Conservation (phyloP, 768 basidiomycete genomes). For the Pleurotus giganteus region DNA sequence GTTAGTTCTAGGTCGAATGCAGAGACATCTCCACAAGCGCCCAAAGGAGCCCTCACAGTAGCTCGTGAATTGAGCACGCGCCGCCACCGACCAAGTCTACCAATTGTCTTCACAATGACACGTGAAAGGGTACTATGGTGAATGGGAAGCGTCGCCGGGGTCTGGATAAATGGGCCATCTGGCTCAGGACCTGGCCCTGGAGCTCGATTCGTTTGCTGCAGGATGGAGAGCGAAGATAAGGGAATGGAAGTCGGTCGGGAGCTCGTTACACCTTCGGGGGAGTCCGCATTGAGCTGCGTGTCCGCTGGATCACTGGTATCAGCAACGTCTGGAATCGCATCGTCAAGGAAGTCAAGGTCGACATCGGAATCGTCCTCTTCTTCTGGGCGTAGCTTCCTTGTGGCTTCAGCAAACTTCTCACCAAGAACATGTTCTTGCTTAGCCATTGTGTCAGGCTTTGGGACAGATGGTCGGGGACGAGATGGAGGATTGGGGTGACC, state of each 20-base stretch:
- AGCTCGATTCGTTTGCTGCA: conserved; percentile 57
- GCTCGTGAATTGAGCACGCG: conserved; percentile 63
- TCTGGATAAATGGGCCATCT: conserved; percentile 33
- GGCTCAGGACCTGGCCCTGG: conserved; percentile 25
- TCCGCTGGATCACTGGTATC: conserved; percentile 32
- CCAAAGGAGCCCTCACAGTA: conserved; percentile 25
- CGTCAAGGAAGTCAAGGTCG: conserved; percentile 72
- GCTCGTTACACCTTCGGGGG: conserved; percentile 32
- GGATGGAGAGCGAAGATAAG: conserved; percentile 52
- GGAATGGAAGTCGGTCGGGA: conserved; percentile 47
- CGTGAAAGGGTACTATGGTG: conserved; percentile 69
- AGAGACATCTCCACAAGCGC: conserved; percentile 49
- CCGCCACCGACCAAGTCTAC: conserved; percentile 79
- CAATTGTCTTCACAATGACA: conserved; percentile 78
- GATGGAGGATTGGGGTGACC: conserved; percentile 32
- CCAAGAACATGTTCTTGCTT: conserved; percentile 50
- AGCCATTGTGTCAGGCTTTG: conserved; percentile 18
- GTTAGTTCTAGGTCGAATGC: conserved; percentile 70
- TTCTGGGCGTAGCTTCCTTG: conserved; percentile 36
- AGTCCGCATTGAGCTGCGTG: conserved; percentile 49
- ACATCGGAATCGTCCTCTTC: conserved; percentile 72
- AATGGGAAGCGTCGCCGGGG: conserved; percentile 44
- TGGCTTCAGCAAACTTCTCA: conserved; percentile 65
- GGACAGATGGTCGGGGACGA: conserved; percentile 19
- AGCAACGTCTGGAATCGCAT: conserved; percentile 23